Evolutionary conservation across 345 rosid species (phyloP).

Genomic region (Syzygium oleosum): DNA sequence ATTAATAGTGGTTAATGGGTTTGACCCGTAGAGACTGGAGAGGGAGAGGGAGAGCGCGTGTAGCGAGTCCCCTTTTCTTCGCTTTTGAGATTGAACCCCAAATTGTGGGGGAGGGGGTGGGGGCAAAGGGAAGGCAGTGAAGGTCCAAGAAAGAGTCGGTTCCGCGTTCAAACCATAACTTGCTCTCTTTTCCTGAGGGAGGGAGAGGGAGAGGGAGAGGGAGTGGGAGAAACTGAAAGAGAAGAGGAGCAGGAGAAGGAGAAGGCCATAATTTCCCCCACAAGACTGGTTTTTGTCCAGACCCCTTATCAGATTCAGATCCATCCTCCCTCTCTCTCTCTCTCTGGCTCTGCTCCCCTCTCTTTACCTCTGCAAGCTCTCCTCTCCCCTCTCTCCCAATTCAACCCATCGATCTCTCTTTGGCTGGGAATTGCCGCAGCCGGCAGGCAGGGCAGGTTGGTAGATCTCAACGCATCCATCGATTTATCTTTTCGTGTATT

Average conservation of each 20-base stretch:
- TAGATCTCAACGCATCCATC: background rate
- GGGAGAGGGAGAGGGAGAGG: background rate
- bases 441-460: background rate
- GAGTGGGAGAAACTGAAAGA: background rate
- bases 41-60: background rate
- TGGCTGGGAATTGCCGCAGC: background rate
- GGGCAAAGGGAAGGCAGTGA: background rate
- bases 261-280: background rate
- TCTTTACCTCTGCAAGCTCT: background rate
- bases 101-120: background rate
- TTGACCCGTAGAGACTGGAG: background rate
- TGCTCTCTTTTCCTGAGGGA: background rate
- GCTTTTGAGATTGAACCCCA: background rate
- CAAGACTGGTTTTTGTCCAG: background rate
- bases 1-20: background rate
- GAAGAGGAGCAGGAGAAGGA: background rate
- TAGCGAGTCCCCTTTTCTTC: background rate
- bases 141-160: background rate
- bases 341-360: too few relatives aligned
- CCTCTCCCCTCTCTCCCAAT: background rate
- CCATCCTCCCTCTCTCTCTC: background rate
- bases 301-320: background rate
- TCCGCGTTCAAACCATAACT: background rate
- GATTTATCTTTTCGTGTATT: background rate
- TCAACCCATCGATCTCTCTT: background rate